Percentiles rank a stretch among this genome's conserved stretches.
These are phyloP conservation scores for Sistotremastrum niveocremeum DNA, from an alignment of 768 basidiomycete species.

Conservation along the genomic window DNA sequence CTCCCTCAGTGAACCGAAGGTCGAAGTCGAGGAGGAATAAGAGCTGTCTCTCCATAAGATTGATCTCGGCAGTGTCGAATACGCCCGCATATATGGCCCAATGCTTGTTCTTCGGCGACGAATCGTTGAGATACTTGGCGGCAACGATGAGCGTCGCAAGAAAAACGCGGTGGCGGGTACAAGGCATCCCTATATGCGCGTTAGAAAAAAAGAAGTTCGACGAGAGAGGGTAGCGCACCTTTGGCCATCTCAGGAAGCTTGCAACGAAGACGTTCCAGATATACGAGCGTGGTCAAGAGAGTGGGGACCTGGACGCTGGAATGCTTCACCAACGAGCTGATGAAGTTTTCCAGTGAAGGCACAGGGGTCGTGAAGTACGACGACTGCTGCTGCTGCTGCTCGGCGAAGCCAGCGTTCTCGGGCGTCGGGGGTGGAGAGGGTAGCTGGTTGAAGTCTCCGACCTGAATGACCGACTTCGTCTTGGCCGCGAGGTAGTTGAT, in stretches of 20 bases:
- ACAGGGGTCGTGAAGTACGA: conserved; percentile 20
- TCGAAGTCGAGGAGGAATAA: conserved; percentile 87
- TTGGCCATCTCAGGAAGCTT: conserved; percentile 76
- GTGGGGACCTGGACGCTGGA: conserved; percentile 88
- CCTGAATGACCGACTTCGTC: conserved; percentile 55
- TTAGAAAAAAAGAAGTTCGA: conserved; percentile 6
- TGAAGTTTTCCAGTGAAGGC: conserved; percentile 73
- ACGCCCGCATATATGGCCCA: conserved; percentile 72
- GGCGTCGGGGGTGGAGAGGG: conserved; percentile 65
- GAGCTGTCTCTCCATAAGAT: conserved; percentile 95
- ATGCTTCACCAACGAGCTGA: conserved; percentile 60
- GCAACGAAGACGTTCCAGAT: conserved; percentile 72
- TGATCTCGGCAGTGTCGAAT: conserved; percentile 72
- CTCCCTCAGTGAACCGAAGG: conserved; percentile 76
- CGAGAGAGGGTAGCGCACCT: conserved; percentile 35
- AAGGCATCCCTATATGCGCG: conserved; percentile 47
- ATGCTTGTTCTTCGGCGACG: conserved; percentile 89
- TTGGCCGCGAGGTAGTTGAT: conserved; percentile 72
- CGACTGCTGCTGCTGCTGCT: conserved; percentile 14
- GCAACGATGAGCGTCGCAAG: conserved; percentile 91
- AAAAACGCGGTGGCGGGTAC: conserved; percentile 91
- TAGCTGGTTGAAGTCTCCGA: conserved; percentile 20
- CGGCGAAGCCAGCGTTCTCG: conserved; percentile 29
- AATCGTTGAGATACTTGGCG: conserved; percentile 94
- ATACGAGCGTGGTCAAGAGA: conserved; percentile 79